Evolutionary conservation across 768 basidiomycete species (phyloP).

Genomic region (Glaciozyma antarctica): DNA sequence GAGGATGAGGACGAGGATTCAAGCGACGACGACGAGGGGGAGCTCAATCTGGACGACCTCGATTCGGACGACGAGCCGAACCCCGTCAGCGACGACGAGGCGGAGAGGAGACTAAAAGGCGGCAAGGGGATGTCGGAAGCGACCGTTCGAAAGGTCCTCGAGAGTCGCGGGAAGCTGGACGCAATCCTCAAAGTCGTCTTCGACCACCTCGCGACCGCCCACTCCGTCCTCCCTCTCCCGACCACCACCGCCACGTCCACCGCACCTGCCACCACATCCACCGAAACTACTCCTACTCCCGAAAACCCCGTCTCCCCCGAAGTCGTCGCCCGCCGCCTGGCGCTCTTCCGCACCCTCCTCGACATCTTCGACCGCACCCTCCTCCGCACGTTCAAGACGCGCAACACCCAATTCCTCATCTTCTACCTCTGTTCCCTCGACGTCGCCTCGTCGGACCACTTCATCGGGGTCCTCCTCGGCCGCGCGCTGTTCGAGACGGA

Average conservation of each 20-base stretch:
- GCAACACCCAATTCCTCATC: conserved; percentile 91
- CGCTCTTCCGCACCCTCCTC: conserved; percentile 77
- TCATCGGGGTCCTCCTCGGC: conserved; percentile 88
- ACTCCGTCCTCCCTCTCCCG: conserved; percentile 11
- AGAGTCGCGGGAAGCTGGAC: conserved; percentile 75
- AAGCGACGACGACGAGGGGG: conserved; percentile 46
- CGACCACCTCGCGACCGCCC: conserved; percentile 59
- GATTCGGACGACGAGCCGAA: conserved; percentile 34
- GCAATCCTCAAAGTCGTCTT: conserved; percentile 74
- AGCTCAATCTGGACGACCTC: conserved; percentile 45
- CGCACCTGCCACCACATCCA: conserved; percentile 6
- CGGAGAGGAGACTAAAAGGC: conserved; percentile 48
- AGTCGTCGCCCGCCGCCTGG: conserved; percentile 42
- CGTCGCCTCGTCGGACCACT: conserved; percentile 77
- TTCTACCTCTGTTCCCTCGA: conserved; percentile 93
- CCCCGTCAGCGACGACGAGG: conserved; percentile 35
- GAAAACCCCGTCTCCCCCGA: conserved; percentile 27
- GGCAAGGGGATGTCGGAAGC: conserved; percentile 26
- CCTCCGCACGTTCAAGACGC: conserved; percentile 89
- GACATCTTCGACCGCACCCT: conserved; percentile 89
- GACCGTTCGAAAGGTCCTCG: conserved; percentile 40
- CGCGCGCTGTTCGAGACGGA: conserved; percentile 61
- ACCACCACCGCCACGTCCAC: not conserved
- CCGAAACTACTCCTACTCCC: conserved; percentile 29
- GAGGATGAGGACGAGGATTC: conserved; percentile 59